Base-by-base conservation (phyloP, 164 flowering plant genomes). In the Chimonanthus praecox region DNA sequence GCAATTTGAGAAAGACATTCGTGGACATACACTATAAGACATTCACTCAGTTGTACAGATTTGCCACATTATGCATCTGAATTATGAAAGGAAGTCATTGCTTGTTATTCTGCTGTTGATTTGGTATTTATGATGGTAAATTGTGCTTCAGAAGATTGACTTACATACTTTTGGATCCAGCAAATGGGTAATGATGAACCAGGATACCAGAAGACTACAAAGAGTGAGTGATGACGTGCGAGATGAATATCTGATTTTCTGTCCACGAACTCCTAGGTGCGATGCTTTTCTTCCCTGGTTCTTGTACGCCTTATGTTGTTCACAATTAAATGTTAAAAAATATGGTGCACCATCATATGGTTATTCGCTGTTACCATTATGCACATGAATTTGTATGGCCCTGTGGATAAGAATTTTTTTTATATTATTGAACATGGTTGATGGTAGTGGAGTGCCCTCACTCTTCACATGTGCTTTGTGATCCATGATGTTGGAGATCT, bases 151-250 rank as follows among this genome's bases (percentile, higher is more conserved):
- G 15, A 45, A 66, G 46, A 44, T 66, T 66, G 3, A 33, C n/a
- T 66, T 46, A 0, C 15, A 6, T 44, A 44, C 47, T 47, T 81
- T 78, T 77, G 72, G 61, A 70, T 82, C 79, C 89, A 91, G 97
- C 79, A 91, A 91, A 81, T 91, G 97, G 97, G 91, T 91, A 80
- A 88, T 87, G 97, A 91, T 91, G 97, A 89, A 88, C 79, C 86
- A 82, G 74, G 85, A 87, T 49, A 94, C 94, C 3, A 86, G 98
- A 78, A 85, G 94, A 65, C 89, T 94, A 43, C 96, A 94, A 82
- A 94, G 91, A 85, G 96, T 92, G 70, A 81, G 70, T 75, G 97
- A 90, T 79, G 97, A 92, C 18, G 90, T 90, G 49, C 87, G 89
- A n/a, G 94, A 90, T 21, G 99, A 95, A 82, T 80, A 80, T 80